Evolutionary conservation across 1,284 basidiomycete genomes (phyloP).

Genomic region (Porogramme epimiltina): DNA sequence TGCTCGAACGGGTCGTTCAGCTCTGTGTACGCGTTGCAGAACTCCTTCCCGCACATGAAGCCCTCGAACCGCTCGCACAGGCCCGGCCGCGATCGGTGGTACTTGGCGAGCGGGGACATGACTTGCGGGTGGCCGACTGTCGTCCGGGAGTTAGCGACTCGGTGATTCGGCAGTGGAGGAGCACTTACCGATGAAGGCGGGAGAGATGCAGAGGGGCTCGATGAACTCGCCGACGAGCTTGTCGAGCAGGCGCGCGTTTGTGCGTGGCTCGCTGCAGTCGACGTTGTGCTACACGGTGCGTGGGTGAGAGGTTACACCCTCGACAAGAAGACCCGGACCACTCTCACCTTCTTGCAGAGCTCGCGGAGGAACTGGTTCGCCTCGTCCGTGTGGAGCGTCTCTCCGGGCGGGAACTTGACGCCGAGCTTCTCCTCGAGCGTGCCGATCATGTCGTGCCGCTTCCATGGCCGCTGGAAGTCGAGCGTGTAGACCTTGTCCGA

Average conservation of each 20-base stretch:
- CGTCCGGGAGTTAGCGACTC: conserved; percentile 1
- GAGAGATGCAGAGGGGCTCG: conserved; percentile 95
- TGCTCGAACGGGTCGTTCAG: conserved; percentile 99
- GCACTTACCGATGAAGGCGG: conserved; percentile 86
- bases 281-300: conserved; percentile 76
- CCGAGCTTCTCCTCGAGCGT: conserved; percentile 94
- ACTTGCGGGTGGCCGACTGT: conserved; percentile 96
- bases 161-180: no score
- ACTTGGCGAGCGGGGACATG: conserved; percentile 98
- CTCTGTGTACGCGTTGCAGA: conserved; percentile 98
- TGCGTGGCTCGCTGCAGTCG: conserved; percentile 96
- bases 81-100: conserved; percentile 90
- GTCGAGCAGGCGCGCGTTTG: conserved; percentile 94
- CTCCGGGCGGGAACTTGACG: conserved; percentile 93
- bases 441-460: conserved; percentile 97
- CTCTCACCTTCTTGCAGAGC: conserved; percentile 76
- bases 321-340: neutral
- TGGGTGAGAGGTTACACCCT: conserved; percentile 12
- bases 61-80: conserved; percentile 98
- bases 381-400: conserved; percentile 87
- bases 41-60: conserved; percentile 98
- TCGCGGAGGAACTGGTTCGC: conserved; percentile 90
- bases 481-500: conserved; percentile 74
- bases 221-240: conserved; percentile 99
- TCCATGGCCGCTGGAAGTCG: conserved; percentile 97